A percentile compares a stretch with the other conserved stretches of the same genome.
Conservation (phyloP, 352 stramenopile genomes). For the Globisporangium nodosum region DNA sequence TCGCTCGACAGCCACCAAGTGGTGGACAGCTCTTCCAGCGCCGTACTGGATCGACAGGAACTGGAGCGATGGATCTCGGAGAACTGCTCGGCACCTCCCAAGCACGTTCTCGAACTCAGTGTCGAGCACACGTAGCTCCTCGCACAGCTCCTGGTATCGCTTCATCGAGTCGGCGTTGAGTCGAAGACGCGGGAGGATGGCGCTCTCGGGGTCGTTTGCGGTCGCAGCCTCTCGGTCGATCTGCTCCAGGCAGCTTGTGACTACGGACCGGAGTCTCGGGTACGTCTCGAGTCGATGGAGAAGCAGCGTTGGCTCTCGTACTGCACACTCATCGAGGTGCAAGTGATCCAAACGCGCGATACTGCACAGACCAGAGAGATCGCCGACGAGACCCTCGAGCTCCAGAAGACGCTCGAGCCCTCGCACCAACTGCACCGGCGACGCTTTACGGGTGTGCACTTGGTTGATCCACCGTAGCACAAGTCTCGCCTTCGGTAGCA, state of each 20-base stretch:
- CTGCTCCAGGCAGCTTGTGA: neutral
- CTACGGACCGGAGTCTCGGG: neutral
- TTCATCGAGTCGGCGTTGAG: neutral
- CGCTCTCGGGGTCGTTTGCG: neutral
- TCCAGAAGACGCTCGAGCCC: neutral
- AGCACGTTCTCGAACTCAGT: neutral
- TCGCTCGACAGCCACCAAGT: slow-evolving; percentile 13
- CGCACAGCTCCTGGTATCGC: neutral
- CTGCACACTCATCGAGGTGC: neutral
- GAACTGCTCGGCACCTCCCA: neutral
- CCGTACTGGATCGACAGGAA: slow-evolving; percentile 24
- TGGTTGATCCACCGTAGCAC: neutral
- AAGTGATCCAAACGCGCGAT: neutral
- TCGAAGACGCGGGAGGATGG: neutral
- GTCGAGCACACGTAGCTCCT: neutral
- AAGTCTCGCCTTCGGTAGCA: neutral
- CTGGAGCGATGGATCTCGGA: slow-evolving; percentile 17
- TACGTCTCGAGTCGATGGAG: neutral
- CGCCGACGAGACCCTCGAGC: neutral
- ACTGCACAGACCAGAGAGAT: neutral
- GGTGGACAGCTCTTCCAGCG: slow-evolving; percentile 18
- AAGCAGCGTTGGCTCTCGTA: neutral
- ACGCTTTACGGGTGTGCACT: neutral
- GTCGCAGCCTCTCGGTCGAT: neutral
- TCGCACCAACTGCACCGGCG: neutral